A percentile compares a stretch with the other conserved stretches of the same genome.
Conservation (phyloP, 805 yeast genomes). For the Candida silvicultrix region DNA sequence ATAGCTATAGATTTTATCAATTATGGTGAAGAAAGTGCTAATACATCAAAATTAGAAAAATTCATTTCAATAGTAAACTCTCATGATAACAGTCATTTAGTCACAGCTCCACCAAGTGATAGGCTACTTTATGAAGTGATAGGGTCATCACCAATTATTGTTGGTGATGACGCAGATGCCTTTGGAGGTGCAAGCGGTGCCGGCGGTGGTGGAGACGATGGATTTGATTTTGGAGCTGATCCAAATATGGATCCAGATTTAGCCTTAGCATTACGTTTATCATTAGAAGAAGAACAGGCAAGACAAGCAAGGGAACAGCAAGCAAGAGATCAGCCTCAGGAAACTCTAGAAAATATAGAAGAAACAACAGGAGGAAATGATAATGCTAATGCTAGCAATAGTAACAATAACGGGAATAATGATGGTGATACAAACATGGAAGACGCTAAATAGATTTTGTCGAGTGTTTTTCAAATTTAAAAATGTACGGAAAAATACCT, state of each 20-base stretch:
- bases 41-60: conserved; percentile 73
- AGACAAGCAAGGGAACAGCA: conserved; percentile 75
- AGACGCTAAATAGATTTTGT: conserved; percentile 2
- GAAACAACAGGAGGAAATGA: background rate
- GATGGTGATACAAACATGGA: conserved; percentile 4
- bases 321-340: conserved; percentile 10
- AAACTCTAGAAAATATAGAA: conserved; percentile 2
- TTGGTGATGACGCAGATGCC: conserved; percentile 52
- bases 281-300: conserved; percentile 90
- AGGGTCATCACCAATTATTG: conserved; percentile 67
- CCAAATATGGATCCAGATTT: conserved; percentile 95
- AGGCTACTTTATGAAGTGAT: conserved; percentile 77
- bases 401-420: background rate
- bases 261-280: conserved; percentile 90
- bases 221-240: conserved; percentile 68
- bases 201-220: conserved; percentile 29
- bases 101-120: conserved; percentile 86
- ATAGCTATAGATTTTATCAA: conserved; percentile 85
- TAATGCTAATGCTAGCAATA: background rate
- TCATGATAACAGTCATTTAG: conserved; percentile 73
- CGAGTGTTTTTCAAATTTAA: no score
- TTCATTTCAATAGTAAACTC: conserved; percentile 67
- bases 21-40: conserved; percentile 82
- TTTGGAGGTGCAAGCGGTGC: conserved; percentile 34
- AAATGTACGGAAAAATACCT: no score